Percentiles rank a stretch among this genome's conserved stretches.
Conservation (phyloP, 163 green algal genomes). For the Scenedesmus sp. region DNA sequence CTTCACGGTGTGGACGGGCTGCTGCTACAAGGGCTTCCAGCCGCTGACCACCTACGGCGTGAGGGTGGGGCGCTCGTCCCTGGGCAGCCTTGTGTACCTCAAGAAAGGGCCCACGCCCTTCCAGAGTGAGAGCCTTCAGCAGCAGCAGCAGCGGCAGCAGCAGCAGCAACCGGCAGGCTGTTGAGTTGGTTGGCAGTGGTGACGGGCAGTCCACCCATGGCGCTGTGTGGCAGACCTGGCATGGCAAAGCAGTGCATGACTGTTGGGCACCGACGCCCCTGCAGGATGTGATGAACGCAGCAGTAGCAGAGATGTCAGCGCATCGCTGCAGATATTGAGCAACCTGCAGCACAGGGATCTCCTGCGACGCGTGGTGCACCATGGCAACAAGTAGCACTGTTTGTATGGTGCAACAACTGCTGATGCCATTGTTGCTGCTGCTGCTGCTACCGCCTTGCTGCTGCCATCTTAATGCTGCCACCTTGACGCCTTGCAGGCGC, state of each 20-base stretch:
- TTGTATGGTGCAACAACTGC: background rate
- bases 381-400: too few relatives aligned
- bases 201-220: too few relatives aligned
- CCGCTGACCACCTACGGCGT: conserved; percentile 82
- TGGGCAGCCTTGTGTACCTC: conserved; percentile 78
- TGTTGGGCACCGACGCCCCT: too few relatives aligned
- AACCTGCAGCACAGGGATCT: too few relatives aligned
- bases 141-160: background rate
- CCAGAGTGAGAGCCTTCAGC: background rate
- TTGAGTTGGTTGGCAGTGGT: background rate
- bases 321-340: too few relatives aligned
- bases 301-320: too few relatives aligned
- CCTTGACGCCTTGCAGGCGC: conserved; percentile 30
- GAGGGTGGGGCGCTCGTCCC: conserved; percentile 87
- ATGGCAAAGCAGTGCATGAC: too few relatives aligned
- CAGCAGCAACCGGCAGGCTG: background rate
- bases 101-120: background rate
- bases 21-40: conserved; percentile 87
- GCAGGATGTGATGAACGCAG: too few relatives aligned
- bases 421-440: background rate
- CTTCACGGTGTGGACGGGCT: conserved; percentile 76
- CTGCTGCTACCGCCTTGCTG: background rate
- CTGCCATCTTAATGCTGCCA: too few relatives aligned
- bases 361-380: too few relatives aligned
- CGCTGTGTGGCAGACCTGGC: too few relatives aligned